These are phyloP conservation scores for Tylopilus sp. DNA, from an alignment of 768 basidiomycete genomes.

Conservation along the genomic window DNA sequence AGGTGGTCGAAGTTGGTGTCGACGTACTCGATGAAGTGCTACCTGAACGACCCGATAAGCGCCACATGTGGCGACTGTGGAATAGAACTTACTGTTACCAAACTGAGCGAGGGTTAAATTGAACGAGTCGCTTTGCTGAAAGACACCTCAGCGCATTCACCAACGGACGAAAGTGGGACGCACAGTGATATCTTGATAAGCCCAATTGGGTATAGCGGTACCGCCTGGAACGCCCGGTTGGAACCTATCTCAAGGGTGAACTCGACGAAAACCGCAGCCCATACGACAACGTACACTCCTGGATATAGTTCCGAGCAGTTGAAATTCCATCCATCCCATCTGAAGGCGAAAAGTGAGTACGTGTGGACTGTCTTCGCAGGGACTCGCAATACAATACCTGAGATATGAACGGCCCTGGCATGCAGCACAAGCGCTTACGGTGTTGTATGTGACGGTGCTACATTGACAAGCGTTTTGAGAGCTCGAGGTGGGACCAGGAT, in stretches of 20 bases:
- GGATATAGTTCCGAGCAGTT: conserved; percentile 43
- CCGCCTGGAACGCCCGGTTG: conserved; percentile 44
- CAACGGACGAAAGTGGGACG: too few species aligned
- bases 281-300: conserved; percentile 15
- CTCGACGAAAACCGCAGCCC: not conserved
- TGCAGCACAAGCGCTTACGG: conserved; percentile 53
- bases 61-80: too few species aligned
- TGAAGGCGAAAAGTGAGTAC: conserved; percentile 17
- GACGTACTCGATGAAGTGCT: too few species aligned
- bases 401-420: conserved; percentile 47
- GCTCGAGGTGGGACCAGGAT: too few species aligned
- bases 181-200: conserved; percentile 53
- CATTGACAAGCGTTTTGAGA: conserved; percentile 46
- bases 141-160: too few species aligned
- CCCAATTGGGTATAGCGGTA: conserved; percentile 57
- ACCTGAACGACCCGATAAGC: too few species aligned
- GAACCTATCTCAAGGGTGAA: conserved; percentile 34
- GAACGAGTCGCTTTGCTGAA: too few species aligned
- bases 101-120: too few species aligned
- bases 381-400: conserved; percentile 27
- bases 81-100: too few species aligned
- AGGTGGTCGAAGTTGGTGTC: too few species aligned
- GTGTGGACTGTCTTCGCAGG: not conserved
- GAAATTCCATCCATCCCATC: conserved; percentile 50
- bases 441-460: conserved; percentile 51